These are phyloP conservation scores for Clarkia xantiana DNA, from an alignment of 345 rosid species.

Conservation along the genomic window DNA sequence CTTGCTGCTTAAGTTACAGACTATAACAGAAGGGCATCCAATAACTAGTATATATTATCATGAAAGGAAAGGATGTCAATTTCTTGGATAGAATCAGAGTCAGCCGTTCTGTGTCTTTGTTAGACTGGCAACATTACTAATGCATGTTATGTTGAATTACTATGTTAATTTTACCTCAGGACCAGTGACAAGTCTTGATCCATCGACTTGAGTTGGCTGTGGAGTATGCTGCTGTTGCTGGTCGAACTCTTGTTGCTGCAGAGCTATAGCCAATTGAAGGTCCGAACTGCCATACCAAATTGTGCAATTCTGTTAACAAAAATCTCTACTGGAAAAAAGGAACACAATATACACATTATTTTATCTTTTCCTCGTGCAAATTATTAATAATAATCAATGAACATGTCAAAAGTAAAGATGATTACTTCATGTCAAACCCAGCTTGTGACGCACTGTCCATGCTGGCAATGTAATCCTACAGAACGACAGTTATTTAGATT, in stretches of 20 bases:
- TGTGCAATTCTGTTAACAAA: too few species aligned
- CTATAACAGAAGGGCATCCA: neutral
- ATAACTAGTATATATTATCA: too few species aligned
- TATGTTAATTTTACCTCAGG: conserved; percentile 43
- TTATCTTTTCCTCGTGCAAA: too few species aligned
- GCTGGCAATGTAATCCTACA: conserved; percentile 83
- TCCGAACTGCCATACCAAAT: conserved; percentile 49
- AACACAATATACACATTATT: too few species aligned
- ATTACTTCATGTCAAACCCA: conserved; percentile 59
- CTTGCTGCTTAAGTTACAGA: neutral
- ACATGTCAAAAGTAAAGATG: conserved; percentile 7
- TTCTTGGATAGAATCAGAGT: too few species aligned
- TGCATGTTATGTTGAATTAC: too few species aligned
- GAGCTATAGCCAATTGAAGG: conserved; percentile 88
- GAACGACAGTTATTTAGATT: conserved; percentile 2
- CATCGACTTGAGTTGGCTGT: conserved; percentile 39
- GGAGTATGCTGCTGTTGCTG: conserved; percentile 34
- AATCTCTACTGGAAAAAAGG: neutral
- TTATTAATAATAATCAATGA: neutral
- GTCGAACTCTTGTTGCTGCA: conserved; percentile 94
- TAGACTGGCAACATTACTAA: too few species aligned
- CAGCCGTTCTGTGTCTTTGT: too few species aligned
- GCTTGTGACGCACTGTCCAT: conserved; percentile 48
- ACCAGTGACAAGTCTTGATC: conserved; percentile 66
- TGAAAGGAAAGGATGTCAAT: too few species aligned